Conservation (phyloP, 768 basidiomycete species). For the Tephrocybe rancida region DNA sequence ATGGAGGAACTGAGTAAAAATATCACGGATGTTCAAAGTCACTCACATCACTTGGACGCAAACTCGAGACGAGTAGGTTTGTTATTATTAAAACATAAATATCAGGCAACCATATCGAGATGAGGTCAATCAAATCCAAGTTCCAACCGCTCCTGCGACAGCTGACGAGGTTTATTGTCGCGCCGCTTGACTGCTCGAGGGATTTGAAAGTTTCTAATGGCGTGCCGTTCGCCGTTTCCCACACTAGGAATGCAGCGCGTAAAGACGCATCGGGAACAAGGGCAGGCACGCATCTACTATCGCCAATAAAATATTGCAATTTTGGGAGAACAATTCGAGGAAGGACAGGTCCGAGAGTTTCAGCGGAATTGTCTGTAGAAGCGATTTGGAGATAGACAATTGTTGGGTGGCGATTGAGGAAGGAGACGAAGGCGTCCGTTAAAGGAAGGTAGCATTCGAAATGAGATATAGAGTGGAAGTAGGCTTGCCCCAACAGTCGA, state of each 20-base stretch:
- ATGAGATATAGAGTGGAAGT: conserved; percentile 30
- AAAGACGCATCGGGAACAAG: conserved; percentile 28
- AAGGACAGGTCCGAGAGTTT: conserved; percentile 16
- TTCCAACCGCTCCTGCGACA: conserved; percentile 43
- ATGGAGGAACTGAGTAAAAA: neutral
- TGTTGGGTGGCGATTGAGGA: conserved; percentile 35
- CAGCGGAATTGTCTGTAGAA: conserved; percentile 17
- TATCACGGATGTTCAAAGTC: neutral
- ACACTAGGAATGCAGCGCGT: conserved; percentile 37
- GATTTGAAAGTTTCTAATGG: conserved; percentile 31
- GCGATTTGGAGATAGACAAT: conserved; percentile 39
- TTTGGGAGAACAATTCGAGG: conserved; percentile 29
- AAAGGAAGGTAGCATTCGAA: conserved; percentile 39
- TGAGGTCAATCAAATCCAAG: conserved; percentile 35
- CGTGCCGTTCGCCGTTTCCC: conserved; percentile 32
- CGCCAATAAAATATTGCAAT: conserved; percentile 39
- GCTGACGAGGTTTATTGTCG: conserved; percentile 34
- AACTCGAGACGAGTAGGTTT: conserved; percentile 37
- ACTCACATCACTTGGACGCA: conserved; percentile 31
- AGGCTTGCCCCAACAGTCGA: conserved; percentile 20
- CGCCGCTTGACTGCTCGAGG: conserved; percentile 32
- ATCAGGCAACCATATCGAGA: conserved; percentile 34
- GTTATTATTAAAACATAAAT: conserved; percentile 34
- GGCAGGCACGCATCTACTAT: conserved; percentile 30
- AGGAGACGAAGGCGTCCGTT: conserved; percentile 28